Evolutionary conservation across 768 basidiomycete species (phyloP).

Genomic region (Tylopilus balloui): DNA sequence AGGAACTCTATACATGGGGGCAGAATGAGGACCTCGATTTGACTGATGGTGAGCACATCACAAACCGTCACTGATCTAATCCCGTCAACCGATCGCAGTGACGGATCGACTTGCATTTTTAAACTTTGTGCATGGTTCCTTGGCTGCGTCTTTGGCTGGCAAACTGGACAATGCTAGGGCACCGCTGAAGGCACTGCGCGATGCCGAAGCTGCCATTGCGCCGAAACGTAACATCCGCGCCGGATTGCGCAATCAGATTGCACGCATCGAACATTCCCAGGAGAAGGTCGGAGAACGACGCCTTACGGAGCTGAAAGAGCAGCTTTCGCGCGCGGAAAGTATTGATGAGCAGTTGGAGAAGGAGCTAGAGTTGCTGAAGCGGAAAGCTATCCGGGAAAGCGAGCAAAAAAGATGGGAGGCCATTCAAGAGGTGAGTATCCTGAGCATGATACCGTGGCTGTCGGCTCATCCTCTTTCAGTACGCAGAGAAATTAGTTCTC

Average conservation of each 20-base stretch:
- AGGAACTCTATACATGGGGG: slow-evolving; percentile 84
- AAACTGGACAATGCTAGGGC: slow-evolving; percentile 62
- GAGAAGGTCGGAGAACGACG: slow-evolving; percentile 63
- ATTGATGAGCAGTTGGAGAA: slow-evolving; percentile 66
- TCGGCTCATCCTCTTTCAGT: slow-evolving; percentile 40
- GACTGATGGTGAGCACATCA: slow-evolving; percentile 57
- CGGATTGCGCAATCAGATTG: slow-evolving; percentile 56
- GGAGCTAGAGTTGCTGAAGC: slow-evolving; percentile 66
- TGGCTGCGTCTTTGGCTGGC: slow-evolving; percentile 54
- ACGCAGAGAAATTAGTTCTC: slow-evolving; percentile 74
- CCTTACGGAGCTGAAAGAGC: slow-evolving; percentile 63
- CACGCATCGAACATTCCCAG: slow-evolving; percentile 60
- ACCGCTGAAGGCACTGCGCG: slow-evolving; percentile 67
- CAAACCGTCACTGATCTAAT: not conserved
- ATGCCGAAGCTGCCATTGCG: slow-evolving; percentile 56
- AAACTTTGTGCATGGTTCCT: slow-evolving; percentile 70
- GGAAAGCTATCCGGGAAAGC: slow-evolving; percentile 72
- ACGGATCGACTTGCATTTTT: slow-evolving; percentile 80
- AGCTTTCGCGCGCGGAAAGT: slow-evolving; percentile 59
- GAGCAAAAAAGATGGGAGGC: slow-evolving; percentile 79
- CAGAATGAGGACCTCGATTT: slow-evolving; percentile 66
- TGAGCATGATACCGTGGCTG: not conserved
- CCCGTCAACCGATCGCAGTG: slow-evolving; percentile 41
- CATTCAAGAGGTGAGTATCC: slow-evolving; percentile 57
- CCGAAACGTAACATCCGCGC: slow-evolving; percentile 62